phyloP scores from a whole-genome alignment of 176 grass and related monocot genomes.

The sorghum (Sorghum bicolor) region Sorghum_bicolor_NCBIv3 NC_012879.2:2243501-2244000 shows the following conservation, averaged over 20 bases:
- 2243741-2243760: slow-evolving; percentile 94
- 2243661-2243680: slow-evolving; percentile 94
- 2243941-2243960: neutral
- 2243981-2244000: neutral
- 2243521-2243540: neutral
- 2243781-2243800: slow-evolving; percentile 79
- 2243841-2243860: too few relatives aligned
- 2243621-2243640: slow-evolving; percentile 1
- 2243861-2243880: too few relatives aligned
- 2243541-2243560: neutral
- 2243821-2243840: slow-evolving; percentile 10
- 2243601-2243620: neutral
- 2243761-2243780: slow-evolving; percentile 99
- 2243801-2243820: slow-evolving; percentile 69
- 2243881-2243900: neutral
- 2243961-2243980: neutral
- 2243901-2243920: neutral
- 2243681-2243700: slow-evolving; percentile 99
- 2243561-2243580: neutral
- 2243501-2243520: neutral
- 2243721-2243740: slow-evolving; percentile 96
- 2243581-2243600: neutral
- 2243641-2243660: slow-evolving; percentile 25
- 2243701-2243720: slow-evolving; percentile 99
- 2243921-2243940: neutral